Conservation (phyloP, 768 basidiomycete species). For the Mycena rosella region DNA sequence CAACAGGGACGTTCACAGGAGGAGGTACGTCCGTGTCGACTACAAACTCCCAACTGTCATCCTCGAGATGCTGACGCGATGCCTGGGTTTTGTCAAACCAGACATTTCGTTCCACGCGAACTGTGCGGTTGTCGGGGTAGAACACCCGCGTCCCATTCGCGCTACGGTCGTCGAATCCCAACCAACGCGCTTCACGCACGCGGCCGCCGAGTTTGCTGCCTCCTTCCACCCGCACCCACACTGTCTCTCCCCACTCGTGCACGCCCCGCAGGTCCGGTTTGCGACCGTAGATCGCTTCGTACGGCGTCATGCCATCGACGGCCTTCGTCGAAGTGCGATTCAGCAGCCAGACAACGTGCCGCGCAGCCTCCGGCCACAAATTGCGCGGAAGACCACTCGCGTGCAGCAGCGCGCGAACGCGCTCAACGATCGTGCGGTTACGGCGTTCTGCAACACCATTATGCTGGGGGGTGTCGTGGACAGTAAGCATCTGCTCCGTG, state of each 20-base stretch:
- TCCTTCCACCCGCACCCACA: slow-evolving; percentile 17
- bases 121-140: slow-evolving; percentile 32
- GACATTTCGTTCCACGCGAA: slow-evolving; percentile 29
- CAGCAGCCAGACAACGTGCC: slow-evolving; percentile 38
- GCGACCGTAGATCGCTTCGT: slow-evolving; percentile 18
- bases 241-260: slow-evolving; percentile 13
- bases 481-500: slow-evolving; percentile 39
- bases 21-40: slow-evolving; percentile 22
- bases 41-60: slow-evolving; percentile 19
- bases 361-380: slow-evolving; percentile 37
- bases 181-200: slow-evolving; percentile 14
- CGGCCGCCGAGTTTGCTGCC: slow-evolving; percentile 18
- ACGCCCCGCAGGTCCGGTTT: slow-evolving; percentile 35
- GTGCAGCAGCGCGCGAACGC: slow-evolving; percentile 38
- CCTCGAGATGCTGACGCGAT: slow-evolving; percentile 14
- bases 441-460: slow-evolving; percentile 46
- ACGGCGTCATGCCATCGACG: slow-evolving; percentile 20
- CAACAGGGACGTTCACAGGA: background rate
- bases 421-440: slow-evolving; percentile 41
- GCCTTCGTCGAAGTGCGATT: slow-evolving; percentile 35
- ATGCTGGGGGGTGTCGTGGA: slow-evolving; percentile 43
- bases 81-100: slow-evolving; percentile 18
- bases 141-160: slow-evolving; percentile 31
- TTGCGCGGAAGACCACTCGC: slow-evolving; percentile 18
- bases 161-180: slow-evolving; percentile 29